phyloP scores from a whole-genome alignment of 2,329 filamentous ascomycete genomes.

The Alternaria triticina region DNA sequence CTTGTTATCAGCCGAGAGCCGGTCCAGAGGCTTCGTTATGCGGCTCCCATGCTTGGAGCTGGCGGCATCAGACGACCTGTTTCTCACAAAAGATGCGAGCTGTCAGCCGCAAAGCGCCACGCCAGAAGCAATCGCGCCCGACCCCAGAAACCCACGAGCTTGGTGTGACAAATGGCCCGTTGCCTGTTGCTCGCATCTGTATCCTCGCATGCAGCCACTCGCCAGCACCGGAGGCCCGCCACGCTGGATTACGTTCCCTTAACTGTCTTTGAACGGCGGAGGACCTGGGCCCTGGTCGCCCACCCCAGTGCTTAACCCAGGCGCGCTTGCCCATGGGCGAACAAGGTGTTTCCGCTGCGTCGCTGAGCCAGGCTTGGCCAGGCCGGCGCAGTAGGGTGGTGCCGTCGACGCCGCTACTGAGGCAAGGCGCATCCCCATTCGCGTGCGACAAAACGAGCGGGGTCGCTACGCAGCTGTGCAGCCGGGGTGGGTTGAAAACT shows the following conservation, averaged over 20 bases:
- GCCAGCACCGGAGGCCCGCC: slow-evolving; percentile 1
- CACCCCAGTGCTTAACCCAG: slow-evolving; percentile 16
- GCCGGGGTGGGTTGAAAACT: slow-evolving; percentile 32
- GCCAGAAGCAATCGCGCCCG: slow-evolving; percentile 11
- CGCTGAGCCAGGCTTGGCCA: slow-evolving; percentile 18
- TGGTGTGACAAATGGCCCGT: neutral
- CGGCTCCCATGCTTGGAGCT: neutral
- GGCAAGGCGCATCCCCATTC: slow-evolving; percentile 17
- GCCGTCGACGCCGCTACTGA: neutral
- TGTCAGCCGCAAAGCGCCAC: slow-evolving; percentile 10
- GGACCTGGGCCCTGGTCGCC: slow-evolving; percentile 19
- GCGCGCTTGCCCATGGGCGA: slow-evolving; percentile 10
- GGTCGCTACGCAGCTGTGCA: slow-evolving; percentile 19
- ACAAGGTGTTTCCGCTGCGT: slow-evolving; percentile 14
- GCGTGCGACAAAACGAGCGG: slow-evolving; percentile 28
- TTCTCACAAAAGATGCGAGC: slow-evolving; percentile 29
- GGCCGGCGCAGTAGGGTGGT: slow-evolving; percentile 15
- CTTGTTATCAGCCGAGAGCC: slow-evolving; percentile 13
- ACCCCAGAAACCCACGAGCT: slow-evolving; percentile 13
- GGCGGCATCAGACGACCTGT: slow-evolving; percentile 20
- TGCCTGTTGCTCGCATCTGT: neutral
- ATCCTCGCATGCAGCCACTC: neutral
- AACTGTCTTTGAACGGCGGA: slow-evolving; percentile 11
- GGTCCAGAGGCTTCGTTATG: slow-evolving; percentile 4
- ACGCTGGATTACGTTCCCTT: slow-evolving; percentile 25